Evolutionary conservation across 495 filamentous ascomycete species (phyloP), one percentile per base, ranked within the genome.

Genomic region (Platismatia glauca): DNA sequence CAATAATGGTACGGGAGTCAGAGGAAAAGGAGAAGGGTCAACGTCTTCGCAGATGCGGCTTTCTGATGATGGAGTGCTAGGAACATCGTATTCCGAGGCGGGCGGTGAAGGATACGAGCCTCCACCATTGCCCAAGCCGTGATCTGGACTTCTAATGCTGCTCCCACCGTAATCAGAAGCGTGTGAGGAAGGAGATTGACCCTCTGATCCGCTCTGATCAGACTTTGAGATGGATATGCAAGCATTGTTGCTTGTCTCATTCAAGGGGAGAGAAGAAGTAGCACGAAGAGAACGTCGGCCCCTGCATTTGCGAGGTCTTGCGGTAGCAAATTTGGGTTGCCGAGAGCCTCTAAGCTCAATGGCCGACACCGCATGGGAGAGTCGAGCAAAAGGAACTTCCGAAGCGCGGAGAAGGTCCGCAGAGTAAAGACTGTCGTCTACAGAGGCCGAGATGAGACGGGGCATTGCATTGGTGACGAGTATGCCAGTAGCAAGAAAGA

Each of bases 21-120:
- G 41, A 38, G 68, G 65, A 52, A 69, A 69, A 16, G 61, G 64
- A 31, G 50, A 62, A 24, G n/a, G 7, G 35, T 68, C 57, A 34
- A 33, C 2, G 50, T 66, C 59, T 34, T 53, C 12, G 8, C 33
- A 22, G 41, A 8, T 7, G 11, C 11, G 9, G 24, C 50, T 24
- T 46, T 56, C 27, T 39, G 13, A 16, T 16, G 12, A 7, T 15
- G 60, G 43, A 44, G 50, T n/a, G 20, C 37, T 8, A 15, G 41
- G 18, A 16, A 7, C 8, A 24, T 29, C 38, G 27, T 24, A 22
- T 33, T 63, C 22, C 18, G 33, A 63, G 15, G 41, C 55, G 1
- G 39, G 31, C n/a, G 55, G 22, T 31, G 55, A 44, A 6, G 29
- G 52, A 57, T 62, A 31, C n/a, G 35, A 53, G 50, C 50, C 13